Evolutionary conservation across 345 rosid genomes (phyloP), one percentile per base, ranked within the genome.

Genomic region (Corchorus olitorius): DNA sequence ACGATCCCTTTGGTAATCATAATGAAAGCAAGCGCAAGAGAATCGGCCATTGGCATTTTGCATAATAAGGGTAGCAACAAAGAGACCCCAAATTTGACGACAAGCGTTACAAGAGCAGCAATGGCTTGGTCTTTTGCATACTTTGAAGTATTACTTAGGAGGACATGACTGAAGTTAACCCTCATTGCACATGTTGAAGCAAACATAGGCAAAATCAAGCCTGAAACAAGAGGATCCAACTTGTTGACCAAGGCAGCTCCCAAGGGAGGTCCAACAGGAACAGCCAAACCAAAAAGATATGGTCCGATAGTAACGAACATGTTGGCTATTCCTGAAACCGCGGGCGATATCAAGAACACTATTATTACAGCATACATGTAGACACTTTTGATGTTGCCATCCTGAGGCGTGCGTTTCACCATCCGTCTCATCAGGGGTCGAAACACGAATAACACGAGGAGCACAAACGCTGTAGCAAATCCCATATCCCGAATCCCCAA

Each of bases 201-300:
- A 53, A 83, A 85, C 68, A 87, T 66, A 4, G 86, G 86, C 48
- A 83, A 52, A 22, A 88, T 56, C 11, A 87, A 39, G 5, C 84
- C 84, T 20, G 46, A 19, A 12, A 78, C 67, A 34, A 88, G 8
- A 33, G 78, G 7, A 3, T 82, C 86, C 1, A 87, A 70, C 53
- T 66, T 88, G 4, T 77, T 80, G 0, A 77, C 77, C 59, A 88
- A 54, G 1, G 78, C 46, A 15, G 90, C 82, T 37, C 87, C 90
- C 52, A 88, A 13, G 0, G 90, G 89, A 0, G 90, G 86, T 0
- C 89, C 91, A 3, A 80, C 61, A 0, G 88, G 88, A 4, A 86
- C 75, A 46, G 82, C 81, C 69, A 88, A 79, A 9, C 92, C 90
- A 4, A 83, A 3, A 59, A 84, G 3, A 19, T 82, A 75, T 2